phyloP scores from a whole-genome alignment of 257 asterid genomes.

The Capsicum pubescens region DNA sequence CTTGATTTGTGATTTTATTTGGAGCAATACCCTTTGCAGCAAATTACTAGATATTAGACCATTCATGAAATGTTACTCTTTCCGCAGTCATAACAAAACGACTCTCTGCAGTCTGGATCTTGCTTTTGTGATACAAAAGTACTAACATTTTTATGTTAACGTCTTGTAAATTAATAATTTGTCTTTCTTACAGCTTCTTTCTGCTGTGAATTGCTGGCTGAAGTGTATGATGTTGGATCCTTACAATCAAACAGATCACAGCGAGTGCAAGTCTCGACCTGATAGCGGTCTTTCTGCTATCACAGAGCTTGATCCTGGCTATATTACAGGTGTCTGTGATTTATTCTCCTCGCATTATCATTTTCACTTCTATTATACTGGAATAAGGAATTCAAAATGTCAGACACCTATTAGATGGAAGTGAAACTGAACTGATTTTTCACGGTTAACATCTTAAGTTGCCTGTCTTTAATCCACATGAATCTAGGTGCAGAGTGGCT shows the following conservation, averaged over 20 bases:
- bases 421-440: constrained; percentile 15
- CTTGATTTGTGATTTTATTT: neutral
- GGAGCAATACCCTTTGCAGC: constrained; percentile 12
- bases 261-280: constrained; percentile 98
- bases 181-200: constrained; percentile 70
- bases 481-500: neutral
- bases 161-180: constrained; percentile 5
- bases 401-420: neutral
- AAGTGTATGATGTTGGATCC: constrained; percentile 91
- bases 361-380: neutral
- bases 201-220: constrained; percentile 98
- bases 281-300: constrained; percentile 99
- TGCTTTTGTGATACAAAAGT: constrained; percentile 24
- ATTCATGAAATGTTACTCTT: neutral
- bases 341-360: neutral
- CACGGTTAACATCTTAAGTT: neutral
- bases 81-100: neutral
- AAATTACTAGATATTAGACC: neutral
- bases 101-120: constrained; percentile 24
- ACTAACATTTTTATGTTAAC: neutral
- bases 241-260: constrained; percentile 94
- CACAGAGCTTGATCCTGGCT: constrained; percentile 98
- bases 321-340: constrained; percentile 70
- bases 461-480: neutral
- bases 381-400: constrained; percentile 10